Base-by-base conservation (phyloP, 495 filamentous ascomycete genomes). In the Astrocystis sublimbata region DNA sequence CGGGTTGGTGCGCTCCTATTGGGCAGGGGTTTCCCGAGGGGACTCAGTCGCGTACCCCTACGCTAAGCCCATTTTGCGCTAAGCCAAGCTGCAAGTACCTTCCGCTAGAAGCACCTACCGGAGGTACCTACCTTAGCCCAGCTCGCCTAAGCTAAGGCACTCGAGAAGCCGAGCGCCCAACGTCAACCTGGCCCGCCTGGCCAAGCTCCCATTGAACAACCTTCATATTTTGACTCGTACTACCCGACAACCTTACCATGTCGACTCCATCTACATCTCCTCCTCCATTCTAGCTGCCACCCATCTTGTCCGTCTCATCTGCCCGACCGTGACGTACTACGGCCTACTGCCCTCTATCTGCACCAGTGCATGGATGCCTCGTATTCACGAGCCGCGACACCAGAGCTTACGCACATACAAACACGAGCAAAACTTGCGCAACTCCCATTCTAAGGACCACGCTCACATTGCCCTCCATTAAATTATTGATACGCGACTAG, bases 191-290 rank as follows among this genome's bases (percentile, higher is more conserved):
- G n/a, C n/a, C n/a, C n/a, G n/a, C n/a, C n/a, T n/a, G n/a, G n/a
- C n/a, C n/a, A 55, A 43, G 30, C 45, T 63, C 42, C 10, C n/a
- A n/a, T n/a, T n/a, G 10, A 51, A 41, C 53, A 19, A 51, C 53
- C 42, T 58, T 55, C 41, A 12, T 47, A 41, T 17, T 30, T 33
- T 42, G 28, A 36, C 24, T 41, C 36, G 47, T 46, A 17, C 60
- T 15, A 53, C 45, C n/a, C n/a, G n/a, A n/a, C n/a, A n/a, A n/a
- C n/a, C n/a, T n/a, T 35, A 45, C 47, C 58, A 60, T 60, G 47
- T 59, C 51, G 47, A 47, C 42, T 10, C 23, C 51, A 13, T 24
- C 15, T 28, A n/a, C 40, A 23, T n/a, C 7, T 17, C 49, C 21
- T 55, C 10, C 9, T 47, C 42, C 4, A 41, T 21, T 21, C 38